Conservation (phyloP, 2,329 filamentous ascomycete genomes). For the Apiospora aurea region DNA sequence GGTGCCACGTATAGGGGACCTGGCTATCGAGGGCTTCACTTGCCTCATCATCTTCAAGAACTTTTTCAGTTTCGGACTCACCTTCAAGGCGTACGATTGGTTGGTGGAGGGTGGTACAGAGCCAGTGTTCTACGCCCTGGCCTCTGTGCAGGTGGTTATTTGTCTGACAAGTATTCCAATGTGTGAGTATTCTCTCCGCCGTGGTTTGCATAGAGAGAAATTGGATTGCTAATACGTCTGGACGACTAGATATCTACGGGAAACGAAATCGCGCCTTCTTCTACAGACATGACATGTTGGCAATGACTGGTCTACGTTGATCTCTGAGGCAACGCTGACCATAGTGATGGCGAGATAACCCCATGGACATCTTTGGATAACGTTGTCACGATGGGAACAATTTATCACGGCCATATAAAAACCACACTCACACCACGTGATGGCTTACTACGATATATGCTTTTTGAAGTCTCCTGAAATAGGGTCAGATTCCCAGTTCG, state of each 20-base stretch:
- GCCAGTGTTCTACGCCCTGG: slow-evolving; percentile 71
- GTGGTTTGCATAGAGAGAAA: not conserved
- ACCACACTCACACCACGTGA: slow-evolving; percentile 7
- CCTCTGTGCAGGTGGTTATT: slow-evolving; percentile 78
- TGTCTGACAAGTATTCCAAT: slow-evolving; percentile 78
- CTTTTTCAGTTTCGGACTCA: slow-evolving; percentile 86
- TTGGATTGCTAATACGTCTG: not conserved
- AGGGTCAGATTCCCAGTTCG: slow-evolving; percentile 7
- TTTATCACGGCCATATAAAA: not conserved
- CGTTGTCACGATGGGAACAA: not conserved
- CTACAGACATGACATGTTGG: slow-evolving; percentile 75
- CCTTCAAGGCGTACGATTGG: slow-evolving; percentile 87
- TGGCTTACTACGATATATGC: slow-evolving; percentile 2
- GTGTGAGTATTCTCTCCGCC: slow-evolving; percentile 65
- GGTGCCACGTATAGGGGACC: slow-evolving; percentile 61
- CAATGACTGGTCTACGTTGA: slow-evolving; percentile 44
- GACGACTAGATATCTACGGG: slow-evolving; percentile 72
- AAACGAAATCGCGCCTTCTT: slow-evolving; percentile 81
- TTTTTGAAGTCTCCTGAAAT: not conserved
- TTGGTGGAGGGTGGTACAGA: slow-evolving; percentile 70
- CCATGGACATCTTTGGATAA: not conserved
- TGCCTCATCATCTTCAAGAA: slow-evolving; percentile 95
- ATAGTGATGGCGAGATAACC: not conserved
- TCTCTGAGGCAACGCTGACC: not conserved
- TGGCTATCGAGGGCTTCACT: slow-evolving; percentile 88